These are phyloP conservation scores for Puya raimondii DNA, from an alignment of 176 grass and related monocot genomes.

Conservation along the genomic window DNA sequence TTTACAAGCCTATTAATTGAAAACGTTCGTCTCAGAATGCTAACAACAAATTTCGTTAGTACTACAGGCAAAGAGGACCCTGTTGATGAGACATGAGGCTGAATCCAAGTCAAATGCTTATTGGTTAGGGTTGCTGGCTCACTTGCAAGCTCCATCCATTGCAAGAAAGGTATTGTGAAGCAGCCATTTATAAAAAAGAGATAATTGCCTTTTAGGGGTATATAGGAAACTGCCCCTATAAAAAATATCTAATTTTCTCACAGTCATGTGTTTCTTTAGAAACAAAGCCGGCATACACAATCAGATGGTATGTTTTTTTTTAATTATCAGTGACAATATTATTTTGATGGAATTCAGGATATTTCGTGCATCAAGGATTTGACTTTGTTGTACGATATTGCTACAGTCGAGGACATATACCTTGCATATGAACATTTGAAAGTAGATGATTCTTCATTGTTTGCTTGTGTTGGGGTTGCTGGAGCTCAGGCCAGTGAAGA, in stretches of 20 bases:
- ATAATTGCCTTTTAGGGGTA: no score
- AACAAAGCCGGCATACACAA: neutral
- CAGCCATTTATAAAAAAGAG: neutral
- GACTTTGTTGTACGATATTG: constrained; percentile 69
- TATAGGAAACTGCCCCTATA: no score
- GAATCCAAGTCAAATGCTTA: constrained; percentile 96
- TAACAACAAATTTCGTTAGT: neutral
- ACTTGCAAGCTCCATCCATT: constrained; percentile 78
- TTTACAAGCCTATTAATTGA: no score
- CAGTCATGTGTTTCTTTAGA: neutral
- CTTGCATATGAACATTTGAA: constrained; percentile 92
- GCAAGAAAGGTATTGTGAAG: constrained; percentile 59
- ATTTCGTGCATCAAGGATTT: constrained; percentile 93
- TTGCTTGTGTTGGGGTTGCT: constrained; percentile 82
- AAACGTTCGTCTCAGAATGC: neutral
- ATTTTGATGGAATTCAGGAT: constrained; percentile 39
- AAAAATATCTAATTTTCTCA: constrained; percentile 1
- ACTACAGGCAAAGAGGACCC: constrained; percentile 81
- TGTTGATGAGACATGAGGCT: constrained; percentile 95
- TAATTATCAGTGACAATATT: constrained; percentile 17
- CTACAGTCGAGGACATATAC: constrained; percentile 89
- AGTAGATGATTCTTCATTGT: constrained; percentile 84
- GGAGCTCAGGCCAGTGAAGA: constrained; percentile 58
- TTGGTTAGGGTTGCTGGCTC: constrained; percentile 85
- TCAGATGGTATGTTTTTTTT: neutral